These are phyloP conservation scores for Penicillium hordei DNA, from an alignment of 2,329 filamentous ascomycete genomes.

Conservation along the genomic window DNA sequence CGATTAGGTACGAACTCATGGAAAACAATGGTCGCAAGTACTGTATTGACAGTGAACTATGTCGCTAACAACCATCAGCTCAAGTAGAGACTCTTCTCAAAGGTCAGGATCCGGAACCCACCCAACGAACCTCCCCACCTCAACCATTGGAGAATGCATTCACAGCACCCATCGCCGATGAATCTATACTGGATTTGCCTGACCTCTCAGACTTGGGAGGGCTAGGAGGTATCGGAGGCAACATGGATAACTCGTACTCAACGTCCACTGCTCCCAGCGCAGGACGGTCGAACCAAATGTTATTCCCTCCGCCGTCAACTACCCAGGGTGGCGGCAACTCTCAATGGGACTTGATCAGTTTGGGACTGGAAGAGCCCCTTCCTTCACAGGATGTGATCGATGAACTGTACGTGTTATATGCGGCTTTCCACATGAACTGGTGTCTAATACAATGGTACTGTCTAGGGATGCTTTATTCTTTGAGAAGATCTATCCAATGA, in stretches of 20 bases:
- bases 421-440: not conserved
- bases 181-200: conserved; percentile 23
- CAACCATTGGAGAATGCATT: conserved; percentile 25
- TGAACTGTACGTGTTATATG: conserved; percentile 62
- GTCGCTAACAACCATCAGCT: conserved; percentile 53
- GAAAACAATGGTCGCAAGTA: not conserved
- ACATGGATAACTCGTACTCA: conserved; percentile 26
- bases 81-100: conserved; percentile 92
- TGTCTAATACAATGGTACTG: conserved; percentile 49
- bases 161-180: conserved; percentile 36
- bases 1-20: conserved; percentile 69
- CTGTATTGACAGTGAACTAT: conserved; percentile 1
- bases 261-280: conserved; percentile 26
- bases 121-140: conserved; percentile 33
- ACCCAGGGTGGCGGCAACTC: conserved; percentile 46
- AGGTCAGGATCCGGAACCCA: conserved; percentile 61
- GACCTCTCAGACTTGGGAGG: conserved; percentile 25
- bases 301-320: conserved; percentile 25
- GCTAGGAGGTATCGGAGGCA: conserved; percentile 4
- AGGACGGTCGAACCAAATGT: conserved; percentile 20
- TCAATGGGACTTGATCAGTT: conserved; percentile 80
- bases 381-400: conserved; percentile 79
- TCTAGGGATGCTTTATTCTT: conserved; percentile 72
- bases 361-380: conserved; percentile 79
- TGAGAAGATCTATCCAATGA: conserved; percentile 79